Percentiles rank a stretch among this genome's conserved stretches.
Conservation (phyloP, 23 red algal genomes). For the Cyanidioschyzon merolae region DNA sequence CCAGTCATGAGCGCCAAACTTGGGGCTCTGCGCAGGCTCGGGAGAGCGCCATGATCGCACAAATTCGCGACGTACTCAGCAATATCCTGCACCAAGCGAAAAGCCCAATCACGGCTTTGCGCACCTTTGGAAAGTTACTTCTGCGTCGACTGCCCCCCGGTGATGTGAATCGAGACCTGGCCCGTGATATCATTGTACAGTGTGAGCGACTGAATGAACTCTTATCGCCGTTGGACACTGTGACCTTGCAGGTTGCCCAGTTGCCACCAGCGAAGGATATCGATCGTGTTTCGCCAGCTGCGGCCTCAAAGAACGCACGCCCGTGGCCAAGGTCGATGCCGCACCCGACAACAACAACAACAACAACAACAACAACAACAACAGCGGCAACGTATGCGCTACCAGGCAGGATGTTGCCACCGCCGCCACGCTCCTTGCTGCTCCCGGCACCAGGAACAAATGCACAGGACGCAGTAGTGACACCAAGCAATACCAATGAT, state of each 20-base stretch:
- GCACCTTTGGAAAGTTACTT: slow-evolving; percentile 48
- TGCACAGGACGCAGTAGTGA: background rate
- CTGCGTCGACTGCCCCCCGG: slow-evolving; percentile 43
- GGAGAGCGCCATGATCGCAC: background rate
- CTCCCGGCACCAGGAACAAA: background rate
- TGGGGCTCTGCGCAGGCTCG: background rate
- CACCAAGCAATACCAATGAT: background rate
- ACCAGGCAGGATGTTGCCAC: background rate
- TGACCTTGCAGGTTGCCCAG: background rate
- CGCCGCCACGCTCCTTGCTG: background rate
- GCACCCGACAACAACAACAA: too few relatives aligned
- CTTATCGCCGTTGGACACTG: slow-evolving; percentile 45
- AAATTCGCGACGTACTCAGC: slow-evolving; percentile 32
- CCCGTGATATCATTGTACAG: slow-evolving; percentile 42
- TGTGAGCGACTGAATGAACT: slow-evolving; percentile 45
- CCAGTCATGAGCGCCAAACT: background rate
- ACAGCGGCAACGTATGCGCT: background rate
- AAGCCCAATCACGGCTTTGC: slow-evolving; percentile 42
- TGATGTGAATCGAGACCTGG: slow-evolving; percentile 37
- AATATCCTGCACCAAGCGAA: slow-evolving; percentile 60
- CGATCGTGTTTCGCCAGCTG: background rate
- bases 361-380: too few relatives aligned
- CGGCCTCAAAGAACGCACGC: background rate
- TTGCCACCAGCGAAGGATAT: background rate
- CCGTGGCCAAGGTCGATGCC: background rate